A percentile compares a stretch with the other conserved stretches of the same genome.
Evolutionary conservation across 192 early-diverging fungal genomes (phyloP).

Genomic region (Cladochytrium replicatum): DNA sequence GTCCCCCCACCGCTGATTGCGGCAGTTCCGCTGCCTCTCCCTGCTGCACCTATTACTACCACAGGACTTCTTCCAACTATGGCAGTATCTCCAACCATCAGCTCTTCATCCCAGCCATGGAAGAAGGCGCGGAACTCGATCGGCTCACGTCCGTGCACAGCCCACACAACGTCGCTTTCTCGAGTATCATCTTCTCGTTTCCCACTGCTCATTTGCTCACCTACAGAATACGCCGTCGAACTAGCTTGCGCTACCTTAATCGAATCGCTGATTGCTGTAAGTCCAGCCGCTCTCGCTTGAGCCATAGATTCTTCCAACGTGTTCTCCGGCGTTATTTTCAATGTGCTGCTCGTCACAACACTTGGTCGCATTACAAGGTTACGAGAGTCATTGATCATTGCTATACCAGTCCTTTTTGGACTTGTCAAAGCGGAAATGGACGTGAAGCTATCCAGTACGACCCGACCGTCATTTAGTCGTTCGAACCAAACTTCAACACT

Average conservation of each 20-base stretch:
- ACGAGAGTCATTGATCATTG: no score
- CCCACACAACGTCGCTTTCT: constrained; percentile 16
- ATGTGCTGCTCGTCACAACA: no score
- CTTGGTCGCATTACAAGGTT: no score
- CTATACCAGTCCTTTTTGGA: no score
- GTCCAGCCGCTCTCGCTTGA: background rate
- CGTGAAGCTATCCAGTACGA: no score
- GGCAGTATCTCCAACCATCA: no score
- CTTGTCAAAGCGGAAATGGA: no score
- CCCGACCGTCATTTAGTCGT: constrained; percentile 31
- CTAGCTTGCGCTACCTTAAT: background rate
- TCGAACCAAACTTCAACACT: constrained; percentile 44
- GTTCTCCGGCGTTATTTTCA: no score
- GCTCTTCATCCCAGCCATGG: constrained; percentile 36
- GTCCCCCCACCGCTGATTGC: no score
- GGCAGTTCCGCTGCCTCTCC: no score
- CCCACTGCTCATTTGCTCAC: background rate
- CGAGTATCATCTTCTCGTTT: background rate
- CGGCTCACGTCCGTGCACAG: constrained; percentile 22
- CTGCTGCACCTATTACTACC: no score
- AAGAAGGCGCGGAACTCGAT: constrained; percentile 24
- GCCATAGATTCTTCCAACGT: background rate
- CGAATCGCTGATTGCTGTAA: background rate
- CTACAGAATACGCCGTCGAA: background rate
- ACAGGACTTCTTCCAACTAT: no score